Evolutionary conservation across 352 stramenopile species (phyloP).

Genomic region (Pythium pectinolyticum): DNA sequence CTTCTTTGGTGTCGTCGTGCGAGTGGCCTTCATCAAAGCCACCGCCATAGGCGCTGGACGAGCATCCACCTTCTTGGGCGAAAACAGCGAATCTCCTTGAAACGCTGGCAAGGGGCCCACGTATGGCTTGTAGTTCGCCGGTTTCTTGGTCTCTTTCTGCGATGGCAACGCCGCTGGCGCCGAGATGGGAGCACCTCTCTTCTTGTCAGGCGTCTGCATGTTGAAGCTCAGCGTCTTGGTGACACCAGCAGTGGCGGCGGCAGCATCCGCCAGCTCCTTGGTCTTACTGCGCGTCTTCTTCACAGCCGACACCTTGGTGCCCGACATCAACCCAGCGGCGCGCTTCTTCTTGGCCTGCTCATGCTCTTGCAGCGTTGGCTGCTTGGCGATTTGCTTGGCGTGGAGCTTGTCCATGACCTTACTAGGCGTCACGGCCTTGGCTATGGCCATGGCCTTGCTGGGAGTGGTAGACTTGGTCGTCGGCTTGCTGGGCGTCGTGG

Average conservation of each 20-base stretch:
- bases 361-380: slow-evolving; percentile 28
- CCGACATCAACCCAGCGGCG: slow-evolving; percentile 20
- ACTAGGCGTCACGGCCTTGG: slow-evolving; percentile 14
- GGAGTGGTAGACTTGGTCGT: no score
- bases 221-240: slow-evolving; percentile 30
- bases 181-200: background rate
- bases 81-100: slow-evolving; percentile 63
- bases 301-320: slow-evolving; percentile 28
- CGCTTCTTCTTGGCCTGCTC: slow-evolving; percentile 28
- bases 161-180: background rate
- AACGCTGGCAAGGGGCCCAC: slow-evolving; percentile 57
- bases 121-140: slow-evolving; percentile 61
- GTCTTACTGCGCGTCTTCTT: slow-evolving; percentile 35
- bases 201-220: slow-evolving; percentile 3
- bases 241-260: background rate
- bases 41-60: slow-evolving; percentile 31
- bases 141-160: slow-evolving; percentile 5
- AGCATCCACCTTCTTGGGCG: slow-evolving; percentile 39
- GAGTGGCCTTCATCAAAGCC: slow-evolving; percentile 29
- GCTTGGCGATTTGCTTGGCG: slow-evolving; percentile 22
- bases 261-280: slow-evolving; percentile 12
- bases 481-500: no score
- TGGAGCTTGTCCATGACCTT: slow-evolving; percentile 27
- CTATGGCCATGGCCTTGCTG: no score
- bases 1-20: slow-evolving; percentile 18